A percentile compares a stretch with the other conserved stretches of the same genome.
Evolutionary conservation across 1,139 yeast genomes (phyloP).

Genomic region (Candida sp.): DNA sequence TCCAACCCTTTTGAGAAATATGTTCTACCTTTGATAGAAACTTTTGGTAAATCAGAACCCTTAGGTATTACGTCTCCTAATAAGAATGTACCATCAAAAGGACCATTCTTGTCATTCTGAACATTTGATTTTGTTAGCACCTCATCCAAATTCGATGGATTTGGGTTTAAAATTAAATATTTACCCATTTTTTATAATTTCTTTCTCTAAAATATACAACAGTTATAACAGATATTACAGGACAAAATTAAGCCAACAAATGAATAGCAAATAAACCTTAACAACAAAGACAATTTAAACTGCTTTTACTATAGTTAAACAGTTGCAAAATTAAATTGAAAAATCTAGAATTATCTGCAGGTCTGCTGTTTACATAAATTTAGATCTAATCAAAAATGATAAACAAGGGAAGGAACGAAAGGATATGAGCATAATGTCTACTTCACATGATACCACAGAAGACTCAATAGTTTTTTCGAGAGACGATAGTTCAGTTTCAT

Average conservation of each 20-base stretch:
- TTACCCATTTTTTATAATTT: constrained; percentile 18
- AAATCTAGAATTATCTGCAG: background rate
- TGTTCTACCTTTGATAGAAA: constrained; percentile 21
- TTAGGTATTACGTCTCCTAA: constrained; percentile 43
- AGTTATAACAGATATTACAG: too few relatives aligned
- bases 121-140: constrained; percentile 47
- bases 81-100: constrained; percentile 54
- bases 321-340: background rate
- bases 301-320: background rate
- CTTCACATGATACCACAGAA: background rate
- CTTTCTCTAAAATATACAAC: too few relatives aligned
- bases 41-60: constrained; percentile 13
- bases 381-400: background rate
- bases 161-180: constrained; percentile 50
- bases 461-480: background rate
- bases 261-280: too few relatives aligned
- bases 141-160: constrained; percentile 31
- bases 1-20: constrained; percentile 25
- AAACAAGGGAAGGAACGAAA: too few relatives aligned
- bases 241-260: too few relatives aligned
- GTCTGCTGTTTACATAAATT: background rate
- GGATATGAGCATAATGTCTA: too few relatives aligned
- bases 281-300: background rate
- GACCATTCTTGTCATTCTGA: constrained; percentile 57
- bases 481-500: background rate